These are phyloP conservation scores for Glebionis coronaria DNA, from an alignment of 129 eudicot species.

Conservation along the genomic window DNA sequence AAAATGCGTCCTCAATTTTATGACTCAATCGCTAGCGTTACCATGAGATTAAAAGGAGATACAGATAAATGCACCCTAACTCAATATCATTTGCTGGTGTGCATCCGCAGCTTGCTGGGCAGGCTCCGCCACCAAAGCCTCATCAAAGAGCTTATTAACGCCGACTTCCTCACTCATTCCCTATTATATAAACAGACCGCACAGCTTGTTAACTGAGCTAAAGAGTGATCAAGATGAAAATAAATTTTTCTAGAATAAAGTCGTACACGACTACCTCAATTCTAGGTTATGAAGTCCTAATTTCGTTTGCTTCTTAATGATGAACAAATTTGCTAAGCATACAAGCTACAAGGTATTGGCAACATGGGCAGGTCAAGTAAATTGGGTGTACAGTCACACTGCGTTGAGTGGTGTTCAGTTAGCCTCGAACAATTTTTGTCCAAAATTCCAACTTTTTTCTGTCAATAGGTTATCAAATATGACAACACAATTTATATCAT, in stretches of 20 bases:
- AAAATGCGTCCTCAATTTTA: too few species aligned
- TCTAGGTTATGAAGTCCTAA: too few species aligned
- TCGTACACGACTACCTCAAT: not conserved
- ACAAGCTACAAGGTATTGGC: too few species aligned
- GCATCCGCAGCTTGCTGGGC: slow-evolving; percentile 95
- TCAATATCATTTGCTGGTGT: slow-evolving; percentile 64
- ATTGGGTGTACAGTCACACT: too few species aligned
- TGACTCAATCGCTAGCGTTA: not conserved
- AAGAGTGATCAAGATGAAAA: slow-evolving; percentile 1
- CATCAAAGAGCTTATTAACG: slow-evolving; percentile 89
- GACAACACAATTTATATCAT: too few species aligned
- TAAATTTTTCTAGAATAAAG: not conserved
- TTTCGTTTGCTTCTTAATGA: not conserved
- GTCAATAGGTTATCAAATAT: too few species aligned
- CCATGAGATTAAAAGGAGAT: not conserved
- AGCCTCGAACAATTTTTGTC: too few species aligned
- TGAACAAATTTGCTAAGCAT: not conserved
- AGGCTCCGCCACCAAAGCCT: slow-evolving; percentile 95
- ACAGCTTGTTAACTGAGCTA: not conserved
- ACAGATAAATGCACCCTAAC: not conserved
- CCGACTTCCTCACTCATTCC: slow-evolving; percentile 98
- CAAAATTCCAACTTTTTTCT: too few species aligned
- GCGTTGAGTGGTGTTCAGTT: too few species aligned
- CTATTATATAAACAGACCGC: slow-evolving; percentile 33
- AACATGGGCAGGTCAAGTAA: too few species aligned